phyloP scores from a whole-genome alignment of 75 land plant genomes.

The Azolla pinnata region DNA sequence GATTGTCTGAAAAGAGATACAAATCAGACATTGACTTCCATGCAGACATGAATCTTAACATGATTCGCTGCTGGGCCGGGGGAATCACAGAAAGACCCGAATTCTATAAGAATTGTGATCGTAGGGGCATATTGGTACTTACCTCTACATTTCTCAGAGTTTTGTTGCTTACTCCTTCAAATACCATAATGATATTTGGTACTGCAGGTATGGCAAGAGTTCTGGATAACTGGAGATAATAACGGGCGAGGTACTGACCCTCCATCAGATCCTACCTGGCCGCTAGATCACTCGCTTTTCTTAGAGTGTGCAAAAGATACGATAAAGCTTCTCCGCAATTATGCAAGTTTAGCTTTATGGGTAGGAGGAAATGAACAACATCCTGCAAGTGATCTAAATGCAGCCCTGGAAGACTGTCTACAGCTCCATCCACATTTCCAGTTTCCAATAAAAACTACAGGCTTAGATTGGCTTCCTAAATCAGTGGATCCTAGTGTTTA shows the following conservation, averaged over 20 bases:
- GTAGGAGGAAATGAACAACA: constrained; percentile 97
- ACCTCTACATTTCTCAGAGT: not conserved
- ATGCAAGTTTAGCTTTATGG: constrained; percentile 93
- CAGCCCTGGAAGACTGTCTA: constrained; percentile 43
- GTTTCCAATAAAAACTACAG: not conserved
- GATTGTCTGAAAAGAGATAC: constrained; percentile 78
- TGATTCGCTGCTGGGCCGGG: constrained; percentile 98
- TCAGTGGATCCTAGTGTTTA: constrained; percentile 58
- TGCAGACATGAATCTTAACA: constrained; percentile 96
- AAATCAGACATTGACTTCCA: constrained; percentile 82
- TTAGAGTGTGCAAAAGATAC: constrained; percentile 85
- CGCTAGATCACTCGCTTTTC: constrained; percentile 81
- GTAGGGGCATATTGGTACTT: constrained; percentile 71
- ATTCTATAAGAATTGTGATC: constrained; percentile 84
- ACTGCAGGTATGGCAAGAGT: constrained; percentile 96
- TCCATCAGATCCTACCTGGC: constrained; percentile 79
- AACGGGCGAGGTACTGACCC: constrained; percentile 81
- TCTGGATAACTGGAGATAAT: constrained; percentile 95
- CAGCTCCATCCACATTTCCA: constrained; percentile 51
- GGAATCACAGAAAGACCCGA: constrained; percentile 94
- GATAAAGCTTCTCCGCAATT: constrained; percentile 77
- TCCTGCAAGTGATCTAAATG: constrained; percentile 77
- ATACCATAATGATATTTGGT: too few relatives aligned
- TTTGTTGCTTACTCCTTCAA: not conserved
- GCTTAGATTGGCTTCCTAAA: constrained; percentile 1